These are phyloP conservation scores for Blastobotrys illinoisensis DNA, from an alignment of 1,139 yeast genomes.

Conservation along the genomic window DNA sequence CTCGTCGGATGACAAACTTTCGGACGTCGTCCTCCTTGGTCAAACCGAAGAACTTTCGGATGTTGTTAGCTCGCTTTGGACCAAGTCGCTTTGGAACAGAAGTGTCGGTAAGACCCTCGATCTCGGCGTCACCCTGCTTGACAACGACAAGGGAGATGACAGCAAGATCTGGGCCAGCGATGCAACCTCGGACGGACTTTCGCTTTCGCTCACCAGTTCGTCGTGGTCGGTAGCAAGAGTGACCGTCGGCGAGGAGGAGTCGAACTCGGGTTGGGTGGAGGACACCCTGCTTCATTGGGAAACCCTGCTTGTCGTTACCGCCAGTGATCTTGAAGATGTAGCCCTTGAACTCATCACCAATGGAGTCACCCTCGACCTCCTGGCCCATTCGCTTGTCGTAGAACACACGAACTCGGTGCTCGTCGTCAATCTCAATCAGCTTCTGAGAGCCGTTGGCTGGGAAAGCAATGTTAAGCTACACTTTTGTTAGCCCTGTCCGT, in stretches of 20 bases:
- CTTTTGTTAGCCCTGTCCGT: background rate
- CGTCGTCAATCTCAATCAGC: slow-evolving; percentile 96
- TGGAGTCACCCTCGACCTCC: slow-evolving; percentile 98
- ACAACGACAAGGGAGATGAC: slow-evolving; percentile 88
- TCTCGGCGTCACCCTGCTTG: slow-evolving; percentile 96
- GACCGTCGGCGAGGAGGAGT: slow-evolving; percentile 88
- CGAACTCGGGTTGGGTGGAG: slow-evolving; percentile 99
- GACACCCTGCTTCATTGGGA: slow-evolving; percentile 99
- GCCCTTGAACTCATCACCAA: slow-evolving; percentile 99
- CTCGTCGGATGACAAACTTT: slow-evolving; percentile 97
- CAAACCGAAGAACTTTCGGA: slow-evolving; percentile 98
- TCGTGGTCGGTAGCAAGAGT: slow-evolving; percentile 99
- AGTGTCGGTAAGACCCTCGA: slow-evolving; percentile 91
- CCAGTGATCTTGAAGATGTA: slow-evolving; percentile 98
- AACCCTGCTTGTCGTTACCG: slow-evolving; percentile 99
- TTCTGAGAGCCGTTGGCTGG: slow-evolving; percentile 99
- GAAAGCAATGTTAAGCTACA: slow-evolving; percentile 94
- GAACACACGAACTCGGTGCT: slow-evolving; percentile 97
- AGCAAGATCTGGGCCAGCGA: slow-evolving; percentile 95
- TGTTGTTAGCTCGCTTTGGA: slow-evolving; percentile 99
- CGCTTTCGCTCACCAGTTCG: slow-evolving; percentile 99
- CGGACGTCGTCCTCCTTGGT: slow-evolving; percentile 95
- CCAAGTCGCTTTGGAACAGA: slow-evolving; percentile 98
- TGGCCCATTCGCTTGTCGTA: slow-evolving; percentile 99
- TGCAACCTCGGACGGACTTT: slow-evolving; percentile 99